Percentiles rank a stretch among this genome's conserved stretches.
Evolutionary conservation across 2,329 filamentous ascomycete species (phyloP).

Genomic region (Talaromyces verruculosus): DNA sequence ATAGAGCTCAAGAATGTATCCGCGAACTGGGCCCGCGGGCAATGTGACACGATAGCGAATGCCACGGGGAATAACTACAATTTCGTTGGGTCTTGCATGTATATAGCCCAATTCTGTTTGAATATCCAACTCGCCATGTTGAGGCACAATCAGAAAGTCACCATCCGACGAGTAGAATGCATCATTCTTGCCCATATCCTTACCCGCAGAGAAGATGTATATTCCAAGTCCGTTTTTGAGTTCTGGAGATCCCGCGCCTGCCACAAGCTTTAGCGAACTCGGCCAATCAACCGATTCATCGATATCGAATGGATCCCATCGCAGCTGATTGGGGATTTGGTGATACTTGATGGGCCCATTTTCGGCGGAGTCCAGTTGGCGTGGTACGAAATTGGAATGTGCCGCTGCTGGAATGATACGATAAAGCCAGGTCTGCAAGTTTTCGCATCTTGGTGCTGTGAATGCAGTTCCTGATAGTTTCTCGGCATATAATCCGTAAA

Average conservation of each 20-base stretch:
- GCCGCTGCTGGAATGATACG: conserved; percentile 65
- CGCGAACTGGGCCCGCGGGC: neutral
- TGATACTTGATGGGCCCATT: conserved; percentile 45
- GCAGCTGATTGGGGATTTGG: conserved; percentile 75
- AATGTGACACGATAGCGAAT: neutral
- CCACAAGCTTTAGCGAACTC: neutral
- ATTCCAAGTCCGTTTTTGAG: neutral
- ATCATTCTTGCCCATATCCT: neutral
- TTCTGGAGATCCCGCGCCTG: neutral
- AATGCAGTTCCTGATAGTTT: conserved; percentile 72
- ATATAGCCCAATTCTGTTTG: neutral
- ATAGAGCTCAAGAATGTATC: neutral
- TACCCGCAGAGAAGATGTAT: neutral
- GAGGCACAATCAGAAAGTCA: neutral
- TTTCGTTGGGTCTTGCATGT: neutral
- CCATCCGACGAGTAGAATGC: neutral
- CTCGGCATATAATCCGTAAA: conserved; percentile 78
- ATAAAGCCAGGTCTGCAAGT: conserved; percentile 71
- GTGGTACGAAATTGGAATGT: conserved; percentile 50
- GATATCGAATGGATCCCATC: conserved; percentile 76
- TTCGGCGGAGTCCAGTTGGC: conserved; percentile 24
- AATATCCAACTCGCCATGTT: neutral
- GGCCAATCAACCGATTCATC: conserved; percentile 30
- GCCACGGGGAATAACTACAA: neutral
- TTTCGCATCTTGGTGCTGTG: conserved; percentile 66